phyloP scores from a whole-genome alignment of 257 asterid genomes.

The Dorcoceras hygrometricum region DNA sequence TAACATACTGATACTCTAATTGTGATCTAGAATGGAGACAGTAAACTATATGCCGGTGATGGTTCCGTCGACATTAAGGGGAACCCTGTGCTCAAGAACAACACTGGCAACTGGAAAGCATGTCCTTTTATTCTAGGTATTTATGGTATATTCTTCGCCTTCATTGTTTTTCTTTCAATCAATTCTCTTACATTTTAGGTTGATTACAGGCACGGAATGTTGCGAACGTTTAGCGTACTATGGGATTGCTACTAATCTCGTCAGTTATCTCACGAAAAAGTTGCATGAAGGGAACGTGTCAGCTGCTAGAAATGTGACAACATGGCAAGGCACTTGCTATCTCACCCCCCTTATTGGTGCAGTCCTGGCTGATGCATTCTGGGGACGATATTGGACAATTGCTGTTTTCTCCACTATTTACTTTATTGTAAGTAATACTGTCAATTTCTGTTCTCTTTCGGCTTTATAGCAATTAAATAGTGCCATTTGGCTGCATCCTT shows the following conservation, averaged over 20 bases:
- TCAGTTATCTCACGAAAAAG: conserved; percentile 79
- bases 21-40: background rate
- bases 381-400: conserved; percentile 99
- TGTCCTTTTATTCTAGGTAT: conserved; percentile 93
- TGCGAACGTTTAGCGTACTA: conserved; percentile 98
- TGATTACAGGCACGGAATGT: conserved; percentile 81
- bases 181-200: conserved; percentile 22
- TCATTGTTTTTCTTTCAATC: conserved; percentile 7
- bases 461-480: conserved; percentile 8
- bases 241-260: conserved; percentile 91
- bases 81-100: conserved; percentile 75
- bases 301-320: conserved; percentile 94
- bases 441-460: conserved; percentile 11
- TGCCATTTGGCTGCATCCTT: conserved; percentile 6
- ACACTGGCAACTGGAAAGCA: conserved; percentile 97
- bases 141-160: background rate
- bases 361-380: conserved; percentile 89
- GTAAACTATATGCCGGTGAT: conserved; percentile 67
- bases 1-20: too few relatives aligned
- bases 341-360: conserved; percentile 94
- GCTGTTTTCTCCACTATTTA: conserved; percentile 91
- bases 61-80: conserved; percentile 97
- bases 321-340: conserved; percentile 98
- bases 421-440: conserved; percentile 55
- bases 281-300: conserved; percentile 86